Percentiles rank a stretch among this genome's conserved stretches.
phyloP scores from a whole-genome alignment of 1,284 basidiomycete genomes.

The Moesziomyces sp. region DNA sequence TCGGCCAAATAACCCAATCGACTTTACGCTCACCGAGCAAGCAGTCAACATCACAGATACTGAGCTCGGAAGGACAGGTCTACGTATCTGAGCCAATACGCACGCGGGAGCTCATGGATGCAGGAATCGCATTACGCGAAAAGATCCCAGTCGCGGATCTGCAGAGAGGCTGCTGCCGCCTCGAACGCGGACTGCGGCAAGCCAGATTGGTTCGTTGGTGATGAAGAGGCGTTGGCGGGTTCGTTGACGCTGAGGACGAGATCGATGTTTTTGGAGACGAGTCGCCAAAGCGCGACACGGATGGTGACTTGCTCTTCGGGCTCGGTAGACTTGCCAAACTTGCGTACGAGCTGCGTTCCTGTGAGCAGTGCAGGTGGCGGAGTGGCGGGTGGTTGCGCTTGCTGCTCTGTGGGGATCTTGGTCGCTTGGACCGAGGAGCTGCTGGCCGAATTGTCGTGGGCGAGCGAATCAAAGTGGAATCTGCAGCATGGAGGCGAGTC shows the following conservation, averaged over 20 bases:
- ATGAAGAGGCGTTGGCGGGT: conserved; percentile 16
- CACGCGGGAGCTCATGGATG: background rate
- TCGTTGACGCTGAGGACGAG: conserved; percentile 64
- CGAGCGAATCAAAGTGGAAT: conserved; percentile 90
- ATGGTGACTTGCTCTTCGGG: conserved; percentile 54
- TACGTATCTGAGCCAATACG: no score
- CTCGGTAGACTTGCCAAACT: conserved; percentile 56
- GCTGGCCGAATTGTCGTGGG: conserved; percentile 86
- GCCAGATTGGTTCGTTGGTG: background rate
- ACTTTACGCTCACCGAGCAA: background rate
- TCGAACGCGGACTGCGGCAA: conserved; percentile 31
- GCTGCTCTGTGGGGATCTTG: conserved; percentile 27
- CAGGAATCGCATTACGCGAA: conserved; percentile 21
- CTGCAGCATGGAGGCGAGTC: conserved; percentile 69
- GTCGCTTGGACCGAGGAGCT: conserved; percentile 72
- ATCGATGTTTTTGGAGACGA: conserved; percentile 58
- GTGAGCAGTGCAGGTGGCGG: conserved; percentile 43
- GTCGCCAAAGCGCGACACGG: conserved; percentile 61
- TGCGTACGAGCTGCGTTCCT: conserved; percentile 58
- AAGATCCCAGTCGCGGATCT: conserved; percentile 35
- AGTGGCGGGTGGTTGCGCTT: conserved; percentile 20
- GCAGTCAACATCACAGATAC: background rate
- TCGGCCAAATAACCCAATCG: background rate
- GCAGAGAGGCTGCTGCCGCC: conserved; percentile 20
- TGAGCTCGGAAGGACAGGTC: background rate